Base-by-base conservation (phyloP, 139 green algal species). In the Auxenochlorella protothecoides region DNA sequence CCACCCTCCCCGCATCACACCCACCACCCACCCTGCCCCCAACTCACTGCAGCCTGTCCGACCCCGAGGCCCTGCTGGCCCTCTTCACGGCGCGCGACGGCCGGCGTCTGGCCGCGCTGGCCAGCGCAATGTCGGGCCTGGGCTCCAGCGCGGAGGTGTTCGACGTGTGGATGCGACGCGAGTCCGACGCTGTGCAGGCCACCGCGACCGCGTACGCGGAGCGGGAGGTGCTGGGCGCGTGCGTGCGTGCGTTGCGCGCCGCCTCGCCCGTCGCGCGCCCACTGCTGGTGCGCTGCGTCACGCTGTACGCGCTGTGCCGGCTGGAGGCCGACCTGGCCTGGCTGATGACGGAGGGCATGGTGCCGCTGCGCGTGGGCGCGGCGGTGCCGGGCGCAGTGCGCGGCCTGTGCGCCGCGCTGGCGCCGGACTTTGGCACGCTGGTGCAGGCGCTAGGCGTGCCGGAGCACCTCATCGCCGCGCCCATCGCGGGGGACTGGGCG, bases 151-250 rank as follows among this genome's bases (percentile, higher is more conserved):
- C 56, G 55, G 63, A 79, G 69, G 81, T 89, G 52, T 97, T 93
- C 73, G 90, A 96, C 68, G 69, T 83, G 53, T 96, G 90, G 92
- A 97, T 97, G 92, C 88, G 89, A 81, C 78, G 78, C 63, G 72
- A 93, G 75, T 87, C 74, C 59, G 91, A 96, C 80, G 66, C 89
- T 44, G 90, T 94, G 74, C 86, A 90, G 80, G 80, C 73, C 15
- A 78, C 80, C 0, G 86, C 86, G 11, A 52, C 64, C 53, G 86
- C 89, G 4, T 96, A 85, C 69, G 88, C 81, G 9, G 90, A 97
- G 85, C 77, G 90, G 9, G 84, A 92, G 80, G 89, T 94, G 55
- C 66, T 96, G 69, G 85, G 92, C 9, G 85, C 86, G 6, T 85
- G 67, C 67, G 53, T 83, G 53, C 59, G 73, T 4, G 63, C 69